These are phyloP conservation scores for Micromonas commoda DNA, from an alignment of 139 green algal species.

Conservation along the genomic window DNA sequence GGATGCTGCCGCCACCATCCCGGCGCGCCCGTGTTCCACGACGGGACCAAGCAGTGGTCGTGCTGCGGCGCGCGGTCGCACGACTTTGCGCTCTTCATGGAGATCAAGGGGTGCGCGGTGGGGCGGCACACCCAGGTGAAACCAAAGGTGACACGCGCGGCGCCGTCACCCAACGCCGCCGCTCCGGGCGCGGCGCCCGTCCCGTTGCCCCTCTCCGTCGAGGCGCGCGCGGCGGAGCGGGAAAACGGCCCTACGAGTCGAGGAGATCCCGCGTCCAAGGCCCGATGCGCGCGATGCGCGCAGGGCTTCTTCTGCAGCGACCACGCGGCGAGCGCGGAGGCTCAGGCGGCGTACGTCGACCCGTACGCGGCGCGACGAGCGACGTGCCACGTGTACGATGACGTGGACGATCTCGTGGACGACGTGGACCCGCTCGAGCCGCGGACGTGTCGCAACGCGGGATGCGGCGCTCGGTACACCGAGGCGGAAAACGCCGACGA, in stretches of 20 bases:
- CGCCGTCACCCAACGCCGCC: not conserved
- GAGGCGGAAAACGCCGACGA: conserved; percentile 41
- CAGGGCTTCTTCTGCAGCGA: conserved; percentile 43
- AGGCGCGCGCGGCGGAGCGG: not conserved
- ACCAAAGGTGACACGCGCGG: not conserved
- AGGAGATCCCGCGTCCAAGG: too few relatives aligned
- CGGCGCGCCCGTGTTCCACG: conserved; percentile 41
- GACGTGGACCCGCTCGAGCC: conserved; percentile 25
- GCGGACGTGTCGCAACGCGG: conserved; percentile 37
- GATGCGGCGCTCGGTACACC: conserved; percentile 34
- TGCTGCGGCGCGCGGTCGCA: conserved; percentile 40
- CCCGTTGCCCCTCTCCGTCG: not conserved
- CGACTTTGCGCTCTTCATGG: conserved; percentile 44
- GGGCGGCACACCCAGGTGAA: not conserved
- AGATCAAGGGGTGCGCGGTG: conserved; percentile 34
- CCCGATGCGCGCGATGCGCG: conserved; percentile 29
- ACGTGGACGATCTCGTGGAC: not conserved
- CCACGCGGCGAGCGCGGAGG: conserved; percentile 15
- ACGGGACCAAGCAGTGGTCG: conserved; percentile 46
- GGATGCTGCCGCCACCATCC: conserved; percentile 24
- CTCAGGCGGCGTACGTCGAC: not conserved
- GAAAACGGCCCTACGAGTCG: not conserved
- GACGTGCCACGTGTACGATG: too few relatives aligned
- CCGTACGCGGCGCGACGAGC: too few relatives aligned
- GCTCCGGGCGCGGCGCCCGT: not conserved